Conservation (phyloP, 192 early-diverging fungal species). For the Backusella circina region DNA sequence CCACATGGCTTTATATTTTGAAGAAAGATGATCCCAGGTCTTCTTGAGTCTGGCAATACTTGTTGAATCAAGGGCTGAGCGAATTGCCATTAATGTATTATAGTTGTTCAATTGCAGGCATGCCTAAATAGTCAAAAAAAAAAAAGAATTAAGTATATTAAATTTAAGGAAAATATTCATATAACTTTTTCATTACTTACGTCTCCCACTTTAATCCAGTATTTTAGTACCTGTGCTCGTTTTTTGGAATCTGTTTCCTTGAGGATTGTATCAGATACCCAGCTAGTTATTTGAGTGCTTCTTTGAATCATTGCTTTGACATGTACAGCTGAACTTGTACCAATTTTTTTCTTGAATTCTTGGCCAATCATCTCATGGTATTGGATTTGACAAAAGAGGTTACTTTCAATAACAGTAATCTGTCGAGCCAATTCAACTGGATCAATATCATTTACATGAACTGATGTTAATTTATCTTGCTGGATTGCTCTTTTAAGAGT, state of each 20-base stretch:
- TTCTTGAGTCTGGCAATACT: constrained; percentile 67
- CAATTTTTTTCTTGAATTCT: constrained; percentile 48
- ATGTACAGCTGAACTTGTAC: constrained; percentile 50
- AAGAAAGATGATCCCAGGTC: constrained; percentile 60
- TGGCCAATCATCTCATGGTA: constrained; percentile 74
- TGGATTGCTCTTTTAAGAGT: constrained; percentile 5
- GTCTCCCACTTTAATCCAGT: constrained; percentile 67
- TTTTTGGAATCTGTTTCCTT: constrained; percentile 57
- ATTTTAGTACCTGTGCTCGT: constrained; percentile 58
- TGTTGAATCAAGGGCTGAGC: constrained; percentile 70
- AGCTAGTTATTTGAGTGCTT: constrained; percentile 71
- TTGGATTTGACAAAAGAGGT: constrained; percentile 62
- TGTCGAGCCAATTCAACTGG: constrained; percentile 81
- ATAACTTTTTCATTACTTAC: constrained; percentile 6
- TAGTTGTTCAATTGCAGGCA: constrained; percentile 56
- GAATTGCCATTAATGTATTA: constrained; percentile 77
- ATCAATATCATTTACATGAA: constrained; percentile 58
- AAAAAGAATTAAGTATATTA: background rate
- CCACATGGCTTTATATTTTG: constrained; percentile 66
- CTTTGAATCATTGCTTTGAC: constrained; percentile 71
- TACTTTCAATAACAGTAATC: constrained; percentile 75
- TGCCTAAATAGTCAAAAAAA: constrained; percentile 1
- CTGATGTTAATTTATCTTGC: constrained; percentile 34
- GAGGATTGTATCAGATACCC: constrained; percentile 72
- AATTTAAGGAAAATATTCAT: background rate